Conservation (phyloP, 768 basidiomycete genomes). For the Leccinum fibrillosum region DNA sequence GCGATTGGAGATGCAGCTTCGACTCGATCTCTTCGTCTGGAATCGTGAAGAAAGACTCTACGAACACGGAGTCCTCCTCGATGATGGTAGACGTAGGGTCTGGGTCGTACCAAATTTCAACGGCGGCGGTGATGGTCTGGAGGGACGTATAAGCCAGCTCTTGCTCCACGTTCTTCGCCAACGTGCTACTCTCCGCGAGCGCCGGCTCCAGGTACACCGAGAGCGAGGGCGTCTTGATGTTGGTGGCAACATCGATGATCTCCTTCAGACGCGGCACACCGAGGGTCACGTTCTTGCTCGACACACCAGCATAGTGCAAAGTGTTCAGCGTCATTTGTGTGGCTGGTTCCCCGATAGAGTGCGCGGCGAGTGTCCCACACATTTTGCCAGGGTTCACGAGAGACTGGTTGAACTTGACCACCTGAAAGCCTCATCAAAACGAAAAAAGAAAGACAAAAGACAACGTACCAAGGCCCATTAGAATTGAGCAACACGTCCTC, state of each 20-base stretch:
- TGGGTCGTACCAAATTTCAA: constrained; percentile 98
- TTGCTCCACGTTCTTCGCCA: constrained; percentile 88
- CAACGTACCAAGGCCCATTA: no score
- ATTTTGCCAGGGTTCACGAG: constrained; percentile 94
- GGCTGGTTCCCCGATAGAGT: constrained; percentile 98
- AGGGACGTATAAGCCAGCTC: constrained; percentile 93
- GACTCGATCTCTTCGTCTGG: constrained; percentile 91
- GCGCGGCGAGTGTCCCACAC: constrained; percentile 97
- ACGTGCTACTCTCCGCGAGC: constrained; percentile 53
- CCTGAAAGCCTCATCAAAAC: no score
- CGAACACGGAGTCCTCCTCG: constrained; percentile 93
- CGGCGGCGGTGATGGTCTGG: constrained; percentile 88
- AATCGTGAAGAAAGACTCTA: constrained; percentile 98
- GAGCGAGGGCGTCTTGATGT: constrained; percentile 98
- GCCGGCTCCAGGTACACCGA: constrained; percentile 82
- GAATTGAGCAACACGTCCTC: no score
- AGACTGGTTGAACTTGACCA: constrained; percentile 88
- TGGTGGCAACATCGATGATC: constrained; percentile 97
- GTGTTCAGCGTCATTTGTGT: constrained; percentile 99
- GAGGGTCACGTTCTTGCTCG: constrained; percentile 99
- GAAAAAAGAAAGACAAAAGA: no score
- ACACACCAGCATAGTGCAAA: constrained; percentile 99
- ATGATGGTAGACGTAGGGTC: constrained; percentile 90
- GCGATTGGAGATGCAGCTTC: constrained; percentile 88
- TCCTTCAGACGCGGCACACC: constrained; percentile 99